These are phyloP conservation scores for Trichoderma aggressivum DNA, from an alignment of 2,329 filamentous ascomycete genomes.

Conservation along the genomic window DNA sequence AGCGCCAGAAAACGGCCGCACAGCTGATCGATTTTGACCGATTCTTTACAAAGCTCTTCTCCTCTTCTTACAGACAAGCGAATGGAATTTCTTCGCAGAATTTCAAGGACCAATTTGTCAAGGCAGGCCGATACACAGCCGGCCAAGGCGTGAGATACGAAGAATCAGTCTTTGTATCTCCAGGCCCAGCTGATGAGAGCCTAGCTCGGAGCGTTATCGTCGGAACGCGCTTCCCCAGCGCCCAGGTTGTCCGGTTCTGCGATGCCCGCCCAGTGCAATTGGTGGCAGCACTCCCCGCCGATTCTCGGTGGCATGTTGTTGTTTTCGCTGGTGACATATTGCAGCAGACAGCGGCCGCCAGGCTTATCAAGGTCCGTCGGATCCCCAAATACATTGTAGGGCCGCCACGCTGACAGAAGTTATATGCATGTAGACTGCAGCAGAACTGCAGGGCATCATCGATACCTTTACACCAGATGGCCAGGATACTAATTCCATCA, in stretches of 20 bases:
- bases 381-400: neutral
- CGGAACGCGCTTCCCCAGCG: neutral
- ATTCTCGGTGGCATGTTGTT: neutral
- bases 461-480: neutral
- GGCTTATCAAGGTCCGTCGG: neutral
- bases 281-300: neutral
- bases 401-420: neutral
- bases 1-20: neutral
- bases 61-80: neutral
- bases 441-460: neutral
- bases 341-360: neutral
- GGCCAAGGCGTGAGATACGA: slow-evolving; percentile 4
- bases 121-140: neutral
- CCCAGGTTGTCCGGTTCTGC: neutral
- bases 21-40: slow-evolving; percentile 1
- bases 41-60: neutral
- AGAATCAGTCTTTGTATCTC: neutral
- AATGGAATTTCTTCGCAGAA: neutral
- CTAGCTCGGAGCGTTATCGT: neutral
- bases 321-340: neutral
- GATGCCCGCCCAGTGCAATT: neutral
- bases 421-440: neutral
- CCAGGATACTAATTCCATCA: neutral
- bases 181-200: neutral
- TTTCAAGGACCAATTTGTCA: neutral